Conservation (phyloP, 768 basidiomycete species). For the Lactarius sanguifluus region DNA sequence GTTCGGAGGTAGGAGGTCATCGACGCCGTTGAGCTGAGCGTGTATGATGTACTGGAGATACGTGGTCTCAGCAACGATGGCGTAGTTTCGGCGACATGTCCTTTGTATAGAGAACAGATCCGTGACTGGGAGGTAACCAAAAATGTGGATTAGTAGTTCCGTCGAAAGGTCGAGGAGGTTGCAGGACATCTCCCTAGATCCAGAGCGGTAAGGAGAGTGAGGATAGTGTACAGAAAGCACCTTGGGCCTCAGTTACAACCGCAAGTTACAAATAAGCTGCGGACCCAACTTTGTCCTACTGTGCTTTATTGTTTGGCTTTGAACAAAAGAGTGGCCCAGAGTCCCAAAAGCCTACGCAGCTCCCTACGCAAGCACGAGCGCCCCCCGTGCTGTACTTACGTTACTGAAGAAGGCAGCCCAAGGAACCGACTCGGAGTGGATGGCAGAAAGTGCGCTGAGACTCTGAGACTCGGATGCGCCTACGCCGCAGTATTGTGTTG, state of each 20-base stretch:
- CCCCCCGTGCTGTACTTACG: neutral
- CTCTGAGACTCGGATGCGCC: too few species aligned
- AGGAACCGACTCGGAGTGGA: too few species aligned
- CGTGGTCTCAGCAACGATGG: constrained; percentile 5
- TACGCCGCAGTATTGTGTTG: too few species aligned
- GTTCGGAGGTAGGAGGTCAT: constrained; percentile 11
- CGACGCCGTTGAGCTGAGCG: constrained; percentile 15
- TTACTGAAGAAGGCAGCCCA: neutral
- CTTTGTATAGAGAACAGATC: constrained; percentile 13
- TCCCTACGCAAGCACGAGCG: neutral
- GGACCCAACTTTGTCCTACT: neutral
- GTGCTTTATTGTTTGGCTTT: neutral
- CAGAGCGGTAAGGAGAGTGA: neutral
- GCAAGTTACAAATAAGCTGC: neutral
- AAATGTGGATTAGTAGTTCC: constrained; percentile 20
- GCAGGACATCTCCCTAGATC: neutral
- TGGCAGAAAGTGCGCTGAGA: too few species aligned
- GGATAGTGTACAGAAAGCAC: neutral
- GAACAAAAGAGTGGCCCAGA: neutral
- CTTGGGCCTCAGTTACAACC: neutral
- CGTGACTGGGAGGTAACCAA: constrained; percentile 12
- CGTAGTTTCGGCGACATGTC: constrained; percentile 12
- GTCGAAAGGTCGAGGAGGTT: constrained; percentile 13
- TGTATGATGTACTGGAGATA: constrained; percentile 19
- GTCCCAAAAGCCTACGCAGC: neutral